Evolutionary conservation across 73 alveolate species (phyloP).

Genomic region (Paramecium sonneborni): DNA sequence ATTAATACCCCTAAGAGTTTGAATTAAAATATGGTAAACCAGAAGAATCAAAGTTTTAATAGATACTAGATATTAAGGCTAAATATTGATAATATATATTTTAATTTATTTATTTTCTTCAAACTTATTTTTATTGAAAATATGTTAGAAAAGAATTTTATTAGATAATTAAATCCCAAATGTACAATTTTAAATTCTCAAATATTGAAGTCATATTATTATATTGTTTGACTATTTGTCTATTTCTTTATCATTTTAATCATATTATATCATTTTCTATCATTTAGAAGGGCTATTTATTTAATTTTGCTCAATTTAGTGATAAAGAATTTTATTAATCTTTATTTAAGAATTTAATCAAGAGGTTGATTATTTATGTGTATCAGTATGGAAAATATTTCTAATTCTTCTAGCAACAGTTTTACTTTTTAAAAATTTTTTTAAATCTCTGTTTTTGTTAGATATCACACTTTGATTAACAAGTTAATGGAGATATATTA

Average conservation of each 20-base stretch:
- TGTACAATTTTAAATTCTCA: no score
- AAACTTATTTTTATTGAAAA: background rate
- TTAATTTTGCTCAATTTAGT: background rate
- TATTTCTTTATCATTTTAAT: no score
- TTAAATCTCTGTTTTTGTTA: background rate
- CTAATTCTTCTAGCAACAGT: background rate
- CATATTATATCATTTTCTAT: background rate
- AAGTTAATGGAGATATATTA: background rate
- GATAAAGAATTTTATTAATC: background rate
- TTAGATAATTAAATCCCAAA: no score
- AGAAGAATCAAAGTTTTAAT: background rate
- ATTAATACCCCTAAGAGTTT: background rate
- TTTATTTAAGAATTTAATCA: background rate
- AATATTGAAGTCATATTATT: no score
- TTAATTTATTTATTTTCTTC: background rate
- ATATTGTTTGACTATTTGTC: no score
- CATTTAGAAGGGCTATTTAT: background rate
- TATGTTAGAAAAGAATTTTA: background rate
- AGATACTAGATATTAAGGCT: slow-evolving; percentile 13
- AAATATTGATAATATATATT: slow-evolving; percentile 2
- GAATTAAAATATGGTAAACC: slow-evolving; percentile 46
- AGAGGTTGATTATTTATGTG: background rate
- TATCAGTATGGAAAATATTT: background rate
- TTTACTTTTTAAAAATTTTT: background rate
- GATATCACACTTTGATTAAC: background rate